phyloP scores from a whole-genome alignment of 169 alveolate species.

The Plasmodium gaboni region DNA sequence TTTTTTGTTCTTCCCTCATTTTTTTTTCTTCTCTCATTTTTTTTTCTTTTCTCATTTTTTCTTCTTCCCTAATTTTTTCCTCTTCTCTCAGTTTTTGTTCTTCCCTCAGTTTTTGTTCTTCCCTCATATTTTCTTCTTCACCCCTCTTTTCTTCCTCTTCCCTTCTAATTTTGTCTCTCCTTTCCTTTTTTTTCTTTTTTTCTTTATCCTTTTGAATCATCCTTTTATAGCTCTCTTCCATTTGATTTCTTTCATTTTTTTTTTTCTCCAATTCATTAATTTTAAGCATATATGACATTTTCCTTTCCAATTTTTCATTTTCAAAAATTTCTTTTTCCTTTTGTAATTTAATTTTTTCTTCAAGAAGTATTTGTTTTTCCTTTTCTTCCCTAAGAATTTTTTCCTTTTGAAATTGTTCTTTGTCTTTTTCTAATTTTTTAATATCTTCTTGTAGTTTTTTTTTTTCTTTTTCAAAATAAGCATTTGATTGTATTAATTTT shows the following conservation, averaged over 20 bases:
- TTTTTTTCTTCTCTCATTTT: neutral
- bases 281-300: conserved; percentile 33
- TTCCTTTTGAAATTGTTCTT: conserved; percentile 40
- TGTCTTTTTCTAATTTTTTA: conserved; percentile 43
- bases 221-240: conserved; percentile 2
- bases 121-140: conserved; percentile 1
- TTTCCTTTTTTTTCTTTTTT: neutral
- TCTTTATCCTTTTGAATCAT: neutral
- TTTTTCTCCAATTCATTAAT: conserved; percentile 23
- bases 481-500: conserved; percentile 28
- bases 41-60: neutral
- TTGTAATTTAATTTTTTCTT: conserved; percentile 77
- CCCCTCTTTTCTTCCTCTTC: neutral
- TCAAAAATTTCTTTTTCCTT: conserved; percentile 71
- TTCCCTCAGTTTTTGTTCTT: neutral
- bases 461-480: conserved; percentile 54
- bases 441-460: conserved; percentile 68
- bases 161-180: neutral
- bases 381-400: conserved; percentile 34
- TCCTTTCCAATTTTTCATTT: conserved; percentile 39
- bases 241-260: conserved; percentile 11
- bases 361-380: conserved; percentile 72
- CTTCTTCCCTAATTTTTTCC: neutral
- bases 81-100: neutral
- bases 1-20: neutral